Conservation (phyloP, 495 filamentous ascomycete genomes). For the Daldinia bambusicola region DNA sequence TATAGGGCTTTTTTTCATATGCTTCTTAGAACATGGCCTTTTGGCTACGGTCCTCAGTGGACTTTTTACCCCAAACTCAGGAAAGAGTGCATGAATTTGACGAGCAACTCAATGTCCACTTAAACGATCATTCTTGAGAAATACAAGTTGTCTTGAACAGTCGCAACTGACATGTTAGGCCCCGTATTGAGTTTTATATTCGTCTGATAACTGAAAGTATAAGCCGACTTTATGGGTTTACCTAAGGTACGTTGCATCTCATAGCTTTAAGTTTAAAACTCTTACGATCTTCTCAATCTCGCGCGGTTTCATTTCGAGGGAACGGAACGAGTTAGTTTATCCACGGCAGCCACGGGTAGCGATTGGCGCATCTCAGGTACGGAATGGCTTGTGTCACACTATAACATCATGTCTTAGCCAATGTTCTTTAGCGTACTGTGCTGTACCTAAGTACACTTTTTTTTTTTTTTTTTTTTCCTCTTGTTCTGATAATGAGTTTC, state of each 20-base stretch:
- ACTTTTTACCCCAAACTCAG: not conserved
- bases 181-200: not conserved
- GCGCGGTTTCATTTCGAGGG: not conserved
- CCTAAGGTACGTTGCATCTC: no score
- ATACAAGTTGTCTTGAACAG: no score
- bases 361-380: not conserved
- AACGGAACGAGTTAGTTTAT: no score
- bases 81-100: not conserved
- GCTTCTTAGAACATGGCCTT: not conserved
- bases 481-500: no score
- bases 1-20: not conserved
- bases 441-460: not conserved
- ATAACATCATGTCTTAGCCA: not conserved
- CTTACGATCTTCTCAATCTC: not conserved
- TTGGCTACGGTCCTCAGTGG: not conserved
- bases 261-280: no score
- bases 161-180: no score
- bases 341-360: not conserved
- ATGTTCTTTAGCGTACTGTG: no score
- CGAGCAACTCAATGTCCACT: no score
- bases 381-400: not conserved
- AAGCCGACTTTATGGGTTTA: no score
- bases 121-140: no score
- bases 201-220: not conserved
- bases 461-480: no score